These are phyloP conservation scores for Populus alba DNA, from an alignment of 345 rosid species.

Conservation along the genomic window DNA sequence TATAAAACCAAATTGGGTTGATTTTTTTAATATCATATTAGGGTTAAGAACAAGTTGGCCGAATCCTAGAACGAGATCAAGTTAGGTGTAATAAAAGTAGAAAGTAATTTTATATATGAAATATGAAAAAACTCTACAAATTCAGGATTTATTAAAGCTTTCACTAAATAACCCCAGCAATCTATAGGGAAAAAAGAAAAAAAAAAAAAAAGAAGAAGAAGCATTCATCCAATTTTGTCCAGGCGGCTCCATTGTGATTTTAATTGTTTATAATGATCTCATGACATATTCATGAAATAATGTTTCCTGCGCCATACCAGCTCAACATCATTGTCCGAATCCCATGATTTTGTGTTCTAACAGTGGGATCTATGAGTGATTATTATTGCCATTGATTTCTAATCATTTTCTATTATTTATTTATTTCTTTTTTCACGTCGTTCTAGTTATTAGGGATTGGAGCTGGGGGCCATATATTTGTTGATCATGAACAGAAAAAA, in stretches of 20 bases:
- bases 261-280: slow-evolving; percentile 13
- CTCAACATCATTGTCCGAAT: slow-evolving; percentile 47
- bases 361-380: slow-evolving; percentile 31
- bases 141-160: no score
- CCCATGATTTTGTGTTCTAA: slow-evolving; percentile 54
- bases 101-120: no score
- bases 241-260: slow-evolving; percentile 7
- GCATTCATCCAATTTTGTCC: not conserved
- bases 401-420: slow-evolving; percentile 38
- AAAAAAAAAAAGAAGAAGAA: not conserved
- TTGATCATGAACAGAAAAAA: slow-evolving; percentile 24
- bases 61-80: fast-evolving
- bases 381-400: slow-evolving; percentile 43
- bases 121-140: no score
- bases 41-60: fast-evolving
- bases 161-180: no score
- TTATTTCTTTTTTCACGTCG: not conserved
- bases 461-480: slow-evolving; percentile 12
- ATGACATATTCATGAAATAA: slow-evolving; percentile 49
- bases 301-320: slow-evolving; percentile 56
- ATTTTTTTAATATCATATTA: no score
- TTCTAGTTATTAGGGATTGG: not conserved
- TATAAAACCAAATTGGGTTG: no score
- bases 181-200: not conserved
- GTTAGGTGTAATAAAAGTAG: no score